Evolutionary conservation across 495 filamentous ascomycete genomes (phyloP), one percentile per base, ranked within the genome.

Genomic region (Bombardia bombarda): DNA sequence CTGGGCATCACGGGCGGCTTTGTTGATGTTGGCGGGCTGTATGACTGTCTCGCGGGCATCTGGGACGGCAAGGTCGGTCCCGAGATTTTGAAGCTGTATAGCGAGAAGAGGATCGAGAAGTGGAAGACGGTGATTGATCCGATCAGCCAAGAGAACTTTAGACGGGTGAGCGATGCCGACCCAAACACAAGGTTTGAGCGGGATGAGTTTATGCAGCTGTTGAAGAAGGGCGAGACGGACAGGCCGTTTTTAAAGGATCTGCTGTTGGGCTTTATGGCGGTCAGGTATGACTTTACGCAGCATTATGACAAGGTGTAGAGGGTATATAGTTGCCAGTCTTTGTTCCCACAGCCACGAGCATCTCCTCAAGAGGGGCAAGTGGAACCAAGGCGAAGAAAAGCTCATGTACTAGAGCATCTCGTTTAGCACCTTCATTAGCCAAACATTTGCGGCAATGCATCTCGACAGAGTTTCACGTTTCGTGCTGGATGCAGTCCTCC

Each of bases 1-100:
- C 59, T 80, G 30, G 78, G 78, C 3, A 69, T 82, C 33, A 81
- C 77, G 0, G 77, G 77, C 9, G 78, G 78, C 0, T 71, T 82
- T 20, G 76, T 72, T 10, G 78, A 82, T 42, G 64, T 80, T 1
- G 74, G 74, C 19, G 69, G 69, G 1, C 63, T 82, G n/a, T 74
- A 63, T 39, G 77, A 82, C 43, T 73, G 73, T 37, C 60, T 82
- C 3, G 56, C 65, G 18, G 77, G 75, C 2, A 73, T 82, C 25
- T 70, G 71, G 53, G 64, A 71, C n/a, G 70, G 68, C 1, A 57
- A 63, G 23, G 71, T 74, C 2, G 74, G 52, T 32, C 56, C 52
- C n/a, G 73, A 47, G 32, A 79, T 82, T 33, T 52, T 82, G 9
- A 72, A 76, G 31, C 56, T 72, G 38, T 82, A 80, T 52, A 68